Evolutionary conservation across 768 basidiomycete species (phyloP).

Genomic region (Phylloporus arenicola): DNA sequence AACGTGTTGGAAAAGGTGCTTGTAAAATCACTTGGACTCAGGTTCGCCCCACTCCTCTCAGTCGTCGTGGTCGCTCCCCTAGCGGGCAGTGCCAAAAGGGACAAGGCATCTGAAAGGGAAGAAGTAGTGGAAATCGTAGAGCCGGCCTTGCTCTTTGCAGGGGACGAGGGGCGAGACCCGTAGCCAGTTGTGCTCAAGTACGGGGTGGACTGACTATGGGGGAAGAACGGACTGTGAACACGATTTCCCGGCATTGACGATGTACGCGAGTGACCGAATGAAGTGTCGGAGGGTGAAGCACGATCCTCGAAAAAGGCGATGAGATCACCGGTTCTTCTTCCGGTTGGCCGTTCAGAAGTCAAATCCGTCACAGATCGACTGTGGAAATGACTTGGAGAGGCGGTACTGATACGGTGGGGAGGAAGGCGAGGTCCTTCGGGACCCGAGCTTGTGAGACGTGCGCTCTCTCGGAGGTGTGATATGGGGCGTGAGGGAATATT

Average conservation of each 20-base stretch:
- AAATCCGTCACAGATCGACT: constrained; percentile 58
- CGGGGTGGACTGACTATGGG: constrained; percentile 37
- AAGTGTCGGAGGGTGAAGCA: constrained; percentile 34
- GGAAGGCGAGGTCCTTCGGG: constrained; percentile 47
- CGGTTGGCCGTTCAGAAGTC: constrained; percentile 38
- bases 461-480: constrained; percentile 36
- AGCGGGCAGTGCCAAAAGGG: constrained; percentile 46
- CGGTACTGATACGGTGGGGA: constrained; percentile 33
- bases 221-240: constrained; percentile 26
- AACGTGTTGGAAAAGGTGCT: constrained; percentile 36
- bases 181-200: constrained; percentile 33
- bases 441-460: constrained; percentile 35
- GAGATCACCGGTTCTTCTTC: constrained; percentile 60
- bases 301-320: constrained; percentile 70
- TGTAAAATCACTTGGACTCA: constrained; percentile 33
- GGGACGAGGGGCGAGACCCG: constrained; percentile 44
- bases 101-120: constrained; percentile 15
- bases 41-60: constrained; percentile 28
- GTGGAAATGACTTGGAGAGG: constrained; percentile 41
- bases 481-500: constrained; percentile 54
- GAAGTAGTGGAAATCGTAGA: constrained; percentile 24
- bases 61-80: constrained; percentile 27
- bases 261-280: constrained; percentile 46
- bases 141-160: constrained; percentile 39
- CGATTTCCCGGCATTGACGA: constrained; percentile 45